Conservation (phyloP, 805 yeast species). For the Aciculoconidium aculeatum region DNA sequence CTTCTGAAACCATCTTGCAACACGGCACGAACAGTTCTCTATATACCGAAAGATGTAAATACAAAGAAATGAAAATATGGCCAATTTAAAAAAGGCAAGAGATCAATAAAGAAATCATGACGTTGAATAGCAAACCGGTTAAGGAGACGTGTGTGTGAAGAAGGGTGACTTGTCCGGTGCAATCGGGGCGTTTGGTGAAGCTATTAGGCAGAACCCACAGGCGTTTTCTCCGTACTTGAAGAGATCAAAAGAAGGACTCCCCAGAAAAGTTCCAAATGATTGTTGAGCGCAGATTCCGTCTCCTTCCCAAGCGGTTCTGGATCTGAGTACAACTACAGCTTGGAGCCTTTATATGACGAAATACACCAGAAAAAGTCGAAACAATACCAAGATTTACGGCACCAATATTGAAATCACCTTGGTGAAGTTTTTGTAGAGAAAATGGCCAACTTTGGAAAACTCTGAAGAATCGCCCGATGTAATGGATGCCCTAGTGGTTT, state of each 20-base stretch:
- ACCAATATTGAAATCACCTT: conserved; percentile 75
- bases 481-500: conserved; percentile 7
- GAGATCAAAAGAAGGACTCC: conserved; percentile 48
- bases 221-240: conserved; percentile 45
- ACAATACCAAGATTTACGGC: conserved; percentile 49
- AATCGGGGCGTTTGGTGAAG: conserved; percentile 29
- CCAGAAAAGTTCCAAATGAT: no score
- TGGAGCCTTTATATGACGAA: conserved; percentile 47
- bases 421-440: conserved; percentile 35
- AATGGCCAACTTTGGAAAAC: conserved; percentile 54
- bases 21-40: no score
- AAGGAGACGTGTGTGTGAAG: conserved; percentile 27
- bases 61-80: no score
- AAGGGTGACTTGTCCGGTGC: conserved; percentile 41
- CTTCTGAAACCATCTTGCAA: no score
- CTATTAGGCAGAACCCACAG: conserved; percentile 37
- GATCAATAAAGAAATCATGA: no score
- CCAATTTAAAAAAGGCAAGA: no score
- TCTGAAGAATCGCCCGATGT: conserved; percentile 9
- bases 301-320: conserved; percentile 44
- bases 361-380: conserved; percentile 44
- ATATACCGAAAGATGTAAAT: no score
- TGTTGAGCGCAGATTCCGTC: conserved; percentile 32
- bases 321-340: conserved; percentile 51
- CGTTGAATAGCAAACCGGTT: conserved; percentile 29